A percentile compares a stretch with the other conserved stretches of the same genome.
phyloP scores from a whole-genome alignment of 1,284 basidiomycete genomes.

The Papiliotrema nemorosa region DNA sequence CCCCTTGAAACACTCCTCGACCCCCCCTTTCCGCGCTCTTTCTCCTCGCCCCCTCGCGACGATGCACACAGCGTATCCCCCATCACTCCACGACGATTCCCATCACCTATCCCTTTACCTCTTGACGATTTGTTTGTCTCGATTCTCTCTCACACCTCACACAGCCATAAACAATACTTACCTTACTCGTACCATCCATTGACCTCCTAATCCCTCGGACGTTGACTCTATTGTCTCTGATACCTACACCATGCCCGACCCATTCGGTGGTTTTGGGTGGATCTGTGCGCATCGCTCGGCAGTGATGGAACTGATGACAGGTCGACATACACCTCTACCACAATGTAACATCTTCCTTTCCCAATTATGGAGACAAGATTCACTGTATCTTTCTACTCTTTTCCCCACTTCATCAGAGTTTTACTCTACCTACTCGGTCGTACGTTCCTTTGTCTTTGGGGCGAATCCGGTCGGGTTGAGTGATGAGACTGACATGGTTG shows the following conservation, averaged over 20 bases:
- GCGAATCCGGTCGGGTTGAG: not conserved
- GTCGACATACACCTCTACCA: conserved; percentile 43
- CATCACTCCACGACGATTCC: no score
- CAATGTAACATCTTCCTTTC: conserved; percentile 52
- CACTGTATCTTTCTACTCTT: conserved; percentile 25
- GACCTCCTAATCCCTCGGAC: not conserved
- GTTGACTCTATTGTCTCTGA: not conserved
- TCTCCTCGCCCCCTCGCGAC: no score
- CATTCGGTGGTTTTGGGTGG: conserved; percentile 45
- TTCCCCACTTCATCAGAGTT: conserved; percentile 33
- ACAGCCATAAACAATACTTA: not conserved
- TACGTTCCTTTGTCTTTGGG: conserved; percentile 14
- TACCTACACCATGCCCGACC: conserved; percentile 29
- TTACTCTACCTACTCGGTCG: conserved; percentile 30
- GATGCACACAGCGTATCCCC: no score
- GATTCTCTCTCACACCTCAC: not conserved
- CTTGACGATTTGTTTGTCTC: no score
- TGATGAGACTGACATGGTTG: not conserved
- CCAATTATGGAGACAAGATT: conserved; percentile 34
- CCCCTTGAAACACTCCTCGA: no score
- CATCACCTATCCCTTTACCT: no score
- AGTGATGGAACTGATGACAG: conserved; percentile 11
- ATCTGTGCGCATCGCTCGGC: conserved; percentile 45
- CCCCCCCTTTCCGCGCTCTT: no score
- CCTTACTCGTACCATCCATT: not conserved